These are phyloP conservation scores for Serendipita indica DNA, from an alignment of 768 basidiomycete genomes.

Conservation along the genomic window DNA sequence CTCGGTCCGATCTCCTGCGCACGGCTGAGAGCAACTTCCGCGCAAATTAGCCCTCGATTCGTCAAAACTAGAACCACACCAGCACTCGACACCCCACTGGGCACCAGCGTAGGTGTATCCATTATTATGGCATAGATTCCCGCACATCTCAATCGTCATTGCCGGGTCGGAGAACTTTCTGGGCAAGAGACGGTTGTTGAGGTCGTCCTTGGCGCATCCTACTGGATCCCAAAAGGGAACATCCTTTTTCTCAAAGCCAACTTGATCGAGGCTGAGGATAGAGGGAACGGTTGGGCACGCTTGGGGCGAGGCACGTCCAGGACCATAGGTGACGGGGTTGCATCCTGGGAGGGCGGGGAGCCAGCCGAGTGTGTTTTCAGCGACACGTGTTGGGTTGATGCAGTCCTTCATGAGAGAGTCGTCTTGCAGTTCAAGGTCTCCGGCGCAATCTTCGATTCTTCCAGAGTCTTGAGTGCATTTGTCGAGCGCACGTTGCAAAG, in stretches of 20 bases:
- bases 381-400: conserved; percentile 14
- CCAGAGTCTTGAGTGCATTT: conserved; percentile 16
- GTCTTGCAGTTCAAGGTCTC: conserved; percentile 15
- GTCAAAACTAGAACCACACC: conserved; percentile 20
- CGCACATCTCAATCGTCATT: conserved; percentile 23
- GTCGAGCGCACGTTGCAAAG: conserved; percentile 16
- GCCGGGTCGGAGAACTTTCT: background rate
- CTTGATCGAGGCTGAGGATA: background rate
- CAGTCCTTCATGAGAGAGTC: conserved; percentile 10
- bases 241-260: conserved; percentile 2
- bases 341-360: conserved; percentile 16
- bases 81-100: conserved; percentile 22
- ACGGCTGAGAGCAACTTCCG: conserved; percentile 18
- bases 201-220: conserved; percentile 10
- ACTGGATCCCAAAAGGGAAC: conserved; percentile 9
- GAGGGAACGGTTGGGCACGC: background rate
- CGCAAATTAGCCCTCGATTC: conserved; percentile 16
- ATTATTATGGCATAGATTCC: conserved; percentile 19
- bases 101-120: conserved; percentile 23
- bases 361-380: conserved; percentile 15
- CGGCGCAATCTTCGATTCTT: conserved; percentile 17
- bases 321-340: conserved; percentile 16
- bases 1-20: conserved; percentile 21
- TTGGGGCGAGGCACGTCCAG: conserved; percentile 6
- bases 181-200: background rate